phyloP scores from a whole-genome alignment of 257 asterid species.

The Przewalskia tangutica region DNA sequence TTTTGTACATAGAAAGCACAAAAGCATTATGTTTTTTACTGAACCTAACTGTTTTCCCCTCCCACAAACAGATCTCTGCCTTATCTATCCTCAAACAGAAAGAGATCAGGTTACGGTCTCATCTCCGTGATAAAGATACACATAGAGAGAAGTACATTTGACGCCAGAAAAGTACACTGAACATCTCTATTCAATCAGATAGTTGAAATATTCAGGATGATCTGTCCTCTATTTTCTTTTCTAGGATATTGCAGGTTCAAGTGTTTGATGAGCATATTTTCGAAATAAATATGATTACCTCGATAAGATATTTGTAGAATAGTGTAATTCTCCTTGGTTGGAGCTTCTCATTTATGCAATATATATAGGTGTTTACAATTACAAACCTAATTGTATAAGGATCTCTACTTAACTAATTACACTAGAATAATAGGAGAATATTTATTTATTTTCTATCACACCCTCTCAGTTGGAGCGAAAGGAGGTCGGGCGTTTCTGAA shows the following conservation, averaged over 20 bases:
- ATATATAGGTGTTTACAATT: too few species aligned
- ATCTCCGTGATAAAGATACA: background rate
- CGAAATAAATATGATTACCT: background rate
- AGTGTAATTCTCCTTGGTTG: too few species aligned
- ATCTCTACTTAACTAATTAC: too few species aligned
- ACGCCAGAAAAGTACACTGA: background rate
- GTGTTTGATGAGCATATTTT: background rate
- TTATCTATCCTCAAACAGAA: background rate
- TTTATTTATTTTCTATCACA: too few species aligned
- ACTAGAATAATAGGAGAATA: too few species aligned
- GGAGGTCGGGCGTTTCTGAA: too few species aligned
- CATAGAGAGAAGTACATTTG: background rate
- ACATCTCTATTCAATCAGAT: background rate
- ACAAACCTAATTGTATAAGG: too few species aligned
- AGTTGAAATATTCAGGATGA: background rate
- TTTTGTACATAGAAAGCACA: background rate
- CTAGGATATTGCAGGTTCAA: background rate
- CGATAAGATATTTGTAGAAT: too few species aligned
- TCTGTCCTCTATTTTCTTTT: background rate
- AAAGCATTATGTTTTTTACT: background rate
- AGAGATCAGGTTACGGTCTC: background rate
- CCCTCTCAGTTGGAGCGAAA: too few species aligned
- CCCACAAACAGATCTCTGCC: background rate
- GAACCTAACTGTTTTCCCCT: background rate
- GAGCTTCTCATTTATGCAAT: too few species aligned